These are phyloP conservation scores for Rutstroemia sp. DNA, from an alignment of 2,329 filamentous ascomycete genomes.

Conservation along the genomic window DNA sequence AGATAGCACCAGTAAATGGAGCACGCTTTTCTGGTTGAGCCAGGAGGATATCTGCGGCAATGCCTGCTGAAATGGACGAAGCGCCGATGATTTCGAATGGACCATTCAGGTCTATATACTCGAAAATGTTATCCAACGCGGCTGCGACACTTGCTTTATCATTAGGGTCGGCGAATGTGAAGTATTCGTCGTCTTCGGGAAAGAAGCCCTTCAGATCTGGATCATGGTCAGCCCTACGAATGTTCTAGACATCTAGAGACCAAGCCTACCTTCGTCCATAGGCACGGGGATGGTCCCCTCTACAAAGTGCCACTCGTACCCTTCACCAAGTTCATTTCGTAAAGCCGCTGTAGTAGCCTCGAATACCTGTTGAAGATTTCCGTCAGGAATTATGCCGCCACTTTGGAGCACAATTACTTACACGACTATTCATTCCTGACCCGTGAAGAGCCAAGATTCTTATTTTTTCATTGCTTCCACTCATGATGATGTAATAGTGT, in stretches of 20 bases:
- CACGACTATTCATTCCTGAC: neutral
- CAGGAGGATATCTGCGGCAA: neutral
- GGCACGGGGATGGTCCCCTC: slow-evolving; percentile 9
- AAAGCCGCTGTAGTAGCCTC: slow-evolving; percentile 9
- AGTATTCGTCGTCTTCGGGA: slow-evolving; percentile 1
- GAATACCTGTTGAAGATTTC: neutral
- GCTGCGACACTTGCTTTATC: neutral
- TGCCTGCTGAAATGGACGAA: neutral
- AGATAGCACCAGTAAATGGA: slow-evolving; percentile 11
- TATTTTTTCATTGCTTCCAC: neutral
- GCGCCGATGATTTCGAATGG: neutral
- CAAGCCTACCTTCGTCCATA: neutral
- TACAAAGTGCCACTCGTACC: slow-evolving; percentile 13
- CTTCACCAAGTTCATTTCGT: slow-evolving; percentile 11
- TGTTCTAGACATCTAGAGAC: neutral
- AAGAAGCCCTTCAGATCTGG: neutral
- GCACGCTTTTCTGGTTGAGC: slow-evolving; percentile 17
- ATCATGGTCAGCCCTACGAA: neutral
- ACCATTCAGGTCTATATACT: neutral
- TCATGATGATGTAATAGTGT: neutral
- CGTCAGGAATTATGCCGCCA: no score
- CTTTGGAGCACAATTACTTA: neutral
- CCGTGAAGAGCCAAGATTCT: neutral
- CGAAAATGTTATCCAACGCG: neutral
- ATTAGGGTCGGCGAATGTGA: slow-evolving; percentile 5